phyloP scores from a whole-genome alignment of 306 rosid species.

The Vachellia pachyceras region DNA sequence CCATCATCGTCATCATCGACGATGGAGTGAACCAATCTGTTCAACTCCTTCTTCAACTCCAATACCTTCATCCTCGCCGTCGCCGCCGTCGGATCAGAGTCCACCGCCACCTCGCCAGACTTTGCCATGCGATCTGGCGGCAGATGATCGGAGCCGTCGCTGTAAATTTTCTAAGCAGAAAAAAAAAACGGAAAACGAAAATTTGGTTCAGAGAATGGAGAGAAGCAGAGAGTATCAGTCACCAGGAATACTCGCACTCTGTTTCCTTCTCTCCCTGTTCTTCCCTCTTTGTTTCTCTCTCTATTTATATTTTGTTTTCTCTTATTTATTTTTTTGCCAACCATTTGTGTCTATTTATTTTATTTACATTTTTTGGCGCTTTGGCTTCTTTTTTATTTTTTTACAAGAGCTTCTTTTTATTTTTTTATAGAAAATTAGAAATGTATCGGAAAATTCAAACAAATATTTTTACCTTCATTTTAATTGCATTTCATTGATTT shows the following conservation, averaged over 20 bases:
- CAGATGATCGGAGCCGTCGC: neutral
- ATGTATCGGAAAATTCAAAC: neutral
- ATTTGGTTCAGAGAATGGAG: conserved; percentile 28
- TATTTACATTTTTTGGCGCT: neutral
- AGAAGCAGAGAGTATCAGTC: conserved; percentile 38
- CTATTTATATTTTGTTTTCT: neutral
- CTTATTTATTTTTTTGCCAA: neutral
- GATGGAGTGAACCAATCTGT: conserved; percentile 54
- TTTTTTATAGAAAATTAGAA: neutral
- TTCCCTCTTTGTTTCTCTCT: neutral
- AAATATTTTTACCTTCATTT: neutral
- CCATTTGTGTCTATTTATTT: neutral
- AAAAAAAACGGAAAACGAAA: neutral
- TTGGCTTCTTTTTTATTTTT: neutral
- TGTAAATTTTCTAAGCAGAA: neutral
- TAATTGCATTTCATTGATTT: neutral
- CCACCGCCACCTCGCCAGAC: conserved; percentile 53
- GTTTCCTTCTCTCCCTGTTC: conserved; percentile 8
- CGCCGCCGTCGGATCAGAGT: conserved; percentile 50
- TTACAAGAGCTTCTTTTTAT: too few relatives aligned
- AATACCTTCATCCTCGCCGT: conserved; percentile 44
- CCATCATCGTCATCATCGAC: conserved; percentile 52
- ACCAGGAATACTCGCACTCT: conserved; percentile 28
- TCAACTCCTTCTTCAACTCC: conserved; percentile 69
- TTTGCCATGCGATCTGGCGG: conserved; percentile 53